Percentiles rank a stretch among this genome's conserved stretches.
Evolutionary conservation across 2,329 filamentous ascomycete species (phyloP).

Genomic region (Colletotrichum kahawae): DNA sequence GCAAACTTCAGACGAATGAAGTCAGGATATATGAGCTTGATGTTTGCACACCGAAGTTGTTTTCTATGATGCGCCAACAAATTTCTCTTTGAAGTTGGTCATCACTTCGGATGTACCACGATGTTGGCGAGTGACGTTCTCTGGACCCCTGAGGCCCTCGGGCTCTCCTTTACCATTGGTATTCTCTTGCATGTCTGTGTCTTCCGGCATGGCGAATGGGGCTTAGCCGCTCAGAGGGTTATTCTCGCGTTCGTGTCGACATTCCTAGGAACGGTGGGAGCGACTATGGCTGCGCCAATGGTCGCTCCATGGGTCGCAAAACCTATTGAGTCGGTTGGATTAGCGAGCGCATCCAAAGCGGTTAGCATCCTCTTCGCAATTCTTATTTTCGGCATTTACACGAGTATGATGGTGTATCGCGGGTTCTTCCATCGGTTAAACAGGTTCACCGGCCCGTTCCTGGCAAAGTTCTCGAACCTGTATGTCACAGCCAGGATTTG

Average conservation of each 20-base stretch:
- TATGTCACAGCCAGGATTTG: conserved; percentile 22
- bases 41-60: not conserved
- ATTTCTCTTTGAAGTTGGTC: too few species aligned
- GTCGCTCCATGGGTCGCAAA: not conserved
- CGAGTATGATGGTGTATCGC: conserved; percentile 26
- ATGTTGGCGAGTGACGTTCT: not conserved
- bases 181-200: conserved; percentile 18
- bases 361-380: not conserved
- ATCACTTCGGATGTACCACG: not conserved
- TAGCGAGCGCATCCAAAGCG: not conserved
- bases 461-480: conserved; percentile 27
- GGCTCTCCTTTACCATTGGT: conserved; percentile 4
- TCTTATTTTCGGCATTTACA: conserved; percentile 15
- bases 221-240: conserved; percentile 20
- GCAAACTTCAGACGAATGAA: not conserved
- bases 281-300: not conserved
- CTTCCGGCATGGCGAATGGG: conserved; percentile 30
- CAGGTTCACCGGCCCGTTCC: conserved; percentile 31
- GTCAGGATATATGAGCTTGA: not conserved
- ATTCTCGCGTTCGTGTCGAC: not conserved
- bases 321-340: not conserved
- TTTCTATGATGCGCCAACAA: not conserved
- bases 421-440: conserved; percentile 28
- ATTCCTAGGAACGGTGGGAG: not conserved
- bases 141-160: not conserved